These are phyloP conservation scores for Glomus cerebriforme DNA, from an alignment of 192 early-diverging fungal genomes.

Conservation along the genomic window DNA sequence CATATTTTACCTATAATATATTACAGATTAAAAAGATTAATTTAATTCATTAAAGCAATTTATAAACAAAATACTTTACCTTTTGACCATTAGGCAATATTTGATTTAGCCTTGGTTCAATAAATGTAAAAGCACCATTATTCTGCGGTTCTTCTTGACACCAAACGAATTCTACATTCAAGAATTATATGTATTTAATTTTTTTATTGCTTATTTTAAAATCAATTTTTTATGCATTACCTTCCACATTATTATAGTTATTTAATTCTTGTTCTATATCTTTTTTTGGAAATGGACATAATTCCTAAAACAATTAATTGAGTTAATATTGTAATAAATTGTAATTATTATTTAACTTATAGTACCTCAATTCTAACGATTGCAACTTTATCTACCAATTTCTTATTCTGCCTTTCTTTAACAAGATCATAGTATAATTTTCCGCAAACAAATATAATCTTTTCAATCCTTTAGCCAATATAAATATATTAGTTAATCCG, in stretches of 20 bases:
- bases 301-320: slow-evolving; percentile 52
- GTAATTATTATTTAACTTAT: not conserved
- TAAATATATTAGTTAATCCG: not conserved
- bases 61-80: slow-evolving; percentile 18
- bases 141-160: slow-evolving; percentile 96
- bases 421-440: slow-evolving; percentile 93
- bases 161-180: slow-evolving; percentile 63
- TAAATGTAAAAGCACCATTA: slow-evolving; percentile 84
- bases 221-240: slow-evolving; percentile 35
- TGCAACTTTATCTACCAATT: slow-evolving; percentile 63
- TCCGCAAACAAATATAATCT: slow-evolving; percentile 86
- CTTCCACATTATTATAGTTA: slow-evolving; percentile 61
- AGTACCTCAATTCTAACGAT: slow-evolving; percentile 80
- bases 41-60: not conserved
- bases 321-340: not conserved
- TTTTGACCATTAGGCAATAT: slow-evolving; percentile 61
- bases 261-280: slow-evolving; percentile 65
- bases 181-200: slow-evolving; percentile 42
- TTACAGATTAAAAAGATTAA: not conserved
- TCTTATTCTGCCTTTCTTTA: slow-evolving; percentile 70
- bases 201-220: not conserved
- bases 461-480: slow-evolving; percentile 47
- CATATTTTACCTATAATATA: slow-evolving; percentile 53
- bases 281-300: slow-evolving; percentile 85
- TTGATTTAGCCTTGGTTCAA: slow-evolving; percentile 80